Base-by-base conservation (phyloP, 169 alveolate species). In the Plasmodium inui region DNA sequence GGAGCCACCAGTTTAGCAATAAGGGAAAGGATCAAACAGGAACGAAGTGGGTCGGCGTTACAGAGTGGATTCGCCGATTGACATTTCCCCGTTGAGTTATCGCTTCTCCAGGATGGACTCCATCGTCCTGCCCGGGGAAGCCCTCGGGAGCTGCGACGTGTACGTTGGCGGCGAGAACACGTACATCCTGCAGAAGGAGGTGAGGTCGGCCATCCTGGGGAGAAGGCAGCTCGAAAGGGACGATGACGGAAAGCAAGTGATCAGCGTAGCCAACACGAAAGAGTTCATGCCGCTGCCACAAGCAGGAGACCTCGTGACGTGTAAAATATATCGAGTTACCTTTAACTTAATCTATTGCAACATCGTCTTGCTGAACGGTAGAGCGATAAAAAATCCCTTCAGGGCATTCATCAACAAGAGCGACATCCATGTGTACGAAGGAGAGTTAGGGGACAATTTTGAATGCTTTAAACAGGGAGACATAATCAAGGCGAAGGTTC, bases 391-490 rank as follows among this genome's bases (percentile, higher is more conserved):
- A 61, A 88, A 88, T 32, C 4, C 83, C 26, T 80, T 88, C 50
- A 88, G 82, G 14, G 94, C 83, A 37, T 88, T 39, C 73, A 88
- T 88, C 19, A 78, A 78, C 44, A 88, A 88, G 82, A 88, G 94
- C 30, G 94, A 88, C 50, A 88, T 88, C 22, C 94, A 88, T 73
- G 50, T 88, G 72, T 61, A 88, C 73, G 90, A 88, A 57, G 94
- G 94, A 26, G 94, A 88, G 14, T 22, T 88, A 53, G 94, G 94
- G 0, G 94, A 88, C 34, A 88, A 88, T 22, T 88, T 88, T 28
- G 82, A 78, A 17, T 88, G 94, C 28, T 88, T 46, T 50, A 76
- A 88, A 79, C 94, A 88, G 44, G 94, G 94, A n/a, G 94, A 88
- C 19, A 88, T 88, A 12, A 88, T 88, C 14, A 78, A 71, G 71